Base-by-base conservation (phyloP, 176 grass and related monocot species). In the Ananas comosus region DNA sequence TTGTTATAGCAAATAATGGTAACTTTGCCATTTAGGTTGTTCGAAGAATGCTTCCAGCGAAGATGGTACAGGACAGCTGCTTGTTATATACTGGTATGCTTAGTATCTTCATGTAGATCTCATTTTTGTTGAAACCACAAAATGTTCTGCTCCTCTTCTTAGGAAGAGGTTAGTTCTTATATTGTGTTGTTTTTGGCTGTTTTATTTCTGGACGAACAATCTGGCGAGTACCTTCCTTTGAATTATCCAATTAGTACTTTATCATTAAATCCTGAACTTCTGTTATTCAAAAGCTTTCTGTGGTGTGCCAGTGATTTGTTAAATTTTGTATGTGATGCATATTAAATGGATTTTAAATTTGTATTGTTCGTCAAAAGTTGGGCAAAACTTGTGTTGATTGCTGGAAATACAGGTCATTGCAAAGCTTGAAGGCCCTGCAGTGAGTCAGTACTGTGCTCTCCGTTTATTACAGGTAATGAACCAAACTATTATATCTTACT, bases 11-110 rank as follows among this genome's bases (percentile, higher is more conserved):
- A 42, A 42, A 42, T 42, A 42, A 42, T 42, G 33, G 33, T 42
- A 4, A 42, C 5, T 42, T 42, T 42, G 33, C 33, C 33, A 42
- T 42, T 42, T 79, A 97, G 93, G 89, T 90, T 97, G 88, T 97
- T 97, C 67, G 93, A 97, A 84, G 93, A 92, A 81, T 97, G 93
- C 70, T 97, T 97, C 79, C 93, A 87, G 77, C 82, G 84, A 74
- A 83, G 89, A 90, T 97, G 93, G 89, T 97, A 97, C 61, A 86
- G 89, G 77, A 97, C 93, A 70, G 93, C 93, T 90, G 93, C 93
- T 82, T 92, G 93, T 66, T 97, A 97, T 84, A 97, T 97, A 80
- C 53, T 97, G 93, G 93, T 95, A 95, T 51, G 51, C 14, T 61
- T 17, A 16, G 9, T 17, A 18, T 59, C 56, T 59, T 59, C 56